Evolutionary conservation across 1,284 basidiomycete species (phyloP).

Genomic region (Cutaneotrichosporon mucoides): DNA sequence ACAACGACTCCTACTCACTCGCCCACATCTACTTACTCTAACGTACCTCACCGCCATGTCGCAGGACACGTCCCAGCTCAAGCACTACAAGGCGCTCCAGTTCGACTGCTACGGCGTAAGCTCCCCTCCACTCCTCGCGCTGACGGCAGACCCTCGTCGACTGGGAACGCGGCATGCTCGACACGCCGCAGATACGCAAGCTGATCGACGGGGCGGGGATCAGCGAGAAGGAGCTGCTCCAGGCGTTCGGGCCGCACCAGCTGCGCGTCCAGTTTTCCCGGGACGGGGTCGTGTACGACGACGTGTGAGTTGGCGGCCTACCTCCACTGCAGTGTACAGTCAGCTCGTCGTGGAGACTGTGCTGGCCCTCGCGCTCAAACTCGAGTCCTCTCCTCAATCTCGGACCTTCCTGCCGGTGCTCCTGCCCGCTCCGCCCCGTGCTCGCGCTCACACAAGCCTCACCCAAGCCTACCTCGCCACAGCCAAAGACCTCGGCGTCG

Average conservation of each 20-base stretch:
- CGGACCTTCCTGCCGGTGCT: too few species aligned
- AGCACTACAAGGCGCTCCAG: conserved; percentile 14
- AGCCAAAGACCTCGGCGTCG: conserved; percentile 10
- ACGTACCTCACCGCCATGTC: not conserved
- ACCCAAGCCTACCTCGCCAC: conserved; percentile 12
- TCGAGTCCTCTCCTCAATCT: too few species aligned
- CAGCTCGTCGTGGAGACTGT: too few species aligned
- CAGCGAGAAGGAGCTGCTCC: conserved; percentile 20
- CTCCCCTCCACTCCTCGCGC: not conserved
- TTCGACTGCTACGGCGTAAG: conserved; percentile 35
- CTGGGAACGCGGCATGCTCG: conserved; percentile 33
- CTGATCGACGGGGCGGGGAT: conserved; percentile 22
- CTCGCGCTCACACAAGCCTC: conserved; percentile 12
- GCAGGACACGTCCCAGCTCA: not conserved
- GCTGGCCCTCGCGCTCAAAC: too few species aligned
- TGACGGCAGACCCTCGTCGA: conserved; percentile 16
- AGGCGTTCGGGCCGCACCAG: conserved; percentile 21
- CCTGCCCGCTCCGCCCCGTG: too few species aligned
- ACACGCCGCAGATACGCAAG: conserved; percentile 8
- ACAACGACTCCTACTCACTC: too few species aligned
- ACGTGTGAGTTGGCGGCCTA: conserved; percentile 28
- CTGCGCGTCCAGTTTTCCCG: conserved; percentile 29
- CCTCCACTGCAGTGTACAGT: too few species aligned
- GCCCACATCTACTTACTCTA: too few species aligned
- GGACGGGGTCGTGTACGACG: conserved; percentile 28